Percentiles rank a stretch among this genome's conserved stretches.
Evolutionary conservation across 2,329 filamentous ascomycete species (phyloP).

Genomic region (Drechslerella stenobrocha): DNA sequence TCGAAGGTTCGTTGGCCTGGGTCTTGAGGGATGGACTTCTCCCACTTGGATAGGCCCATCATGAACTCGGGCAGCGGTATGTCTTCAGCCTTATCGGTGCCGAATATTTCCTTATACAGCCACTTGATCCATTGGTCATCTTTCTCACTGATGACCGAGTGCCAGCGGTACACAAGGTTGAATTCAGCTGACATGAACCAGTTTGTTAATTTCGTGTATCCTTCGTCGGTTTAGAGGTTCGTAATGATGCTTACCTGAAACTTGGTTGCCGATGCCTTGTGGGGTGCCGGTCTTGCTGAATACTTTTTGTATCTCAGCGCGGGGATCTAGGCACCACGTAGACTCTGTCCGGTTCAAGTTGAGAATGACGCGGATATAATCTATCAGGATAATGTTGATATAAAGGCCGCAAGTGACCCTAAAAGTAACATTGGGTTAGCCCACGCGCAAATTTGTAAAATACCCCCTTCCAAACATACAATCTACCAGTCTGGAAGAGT

Average conservation of each 20-base stretch:
- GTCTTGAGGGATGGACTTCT: slow-evolving; percentile 65
- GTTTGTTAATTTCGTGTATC: background rate
- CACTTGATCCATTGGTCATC: slow-evolving; percentile 54
- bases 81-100: slow-evolving; percentile 22
- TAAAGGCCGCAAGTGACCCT: slow-evolving; percentile 61
- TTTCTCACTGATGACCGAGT: slow-evolving; percentile 54
- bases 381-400: slow-evolving; percentile 61
- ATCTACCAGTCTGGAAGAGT: slow-evolving; percentile 60
- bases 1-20: slow-evolving; percentile 63
- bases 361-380: slow-evolving; percentile 62
- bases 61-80: slow-evolving; percentile 67
- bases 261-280: slow-evolving; percentile 55
- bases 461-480: slow-evolving; percentile 50
- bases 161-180: slow-evolving; percentile 56
- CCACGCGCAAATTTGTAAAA: background rate
- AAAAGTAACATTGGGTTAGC: background rate
- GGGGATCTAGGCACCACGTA: slow-evolving; percentile 54
- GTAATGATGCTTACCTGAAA: slow-evolving; percentile 46
- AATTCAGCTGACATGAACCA: slow-evolving; percentile 53
- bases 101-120: slow-evolving; percentile 50
- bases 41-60: slow-evolving; percentile 66
- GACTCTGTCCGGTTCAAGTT: slow-evolving; percentile 55
- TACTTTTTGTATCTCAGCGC: slow-evolving; percentile 52
- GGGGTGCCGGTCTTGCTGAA: slow-evolving; percentile 49
- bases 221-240: background rate